phyloP scores from a whole-genome alignment of 164 flowering plant genomes.

The Magnolia kwangsiensis region DNA sequence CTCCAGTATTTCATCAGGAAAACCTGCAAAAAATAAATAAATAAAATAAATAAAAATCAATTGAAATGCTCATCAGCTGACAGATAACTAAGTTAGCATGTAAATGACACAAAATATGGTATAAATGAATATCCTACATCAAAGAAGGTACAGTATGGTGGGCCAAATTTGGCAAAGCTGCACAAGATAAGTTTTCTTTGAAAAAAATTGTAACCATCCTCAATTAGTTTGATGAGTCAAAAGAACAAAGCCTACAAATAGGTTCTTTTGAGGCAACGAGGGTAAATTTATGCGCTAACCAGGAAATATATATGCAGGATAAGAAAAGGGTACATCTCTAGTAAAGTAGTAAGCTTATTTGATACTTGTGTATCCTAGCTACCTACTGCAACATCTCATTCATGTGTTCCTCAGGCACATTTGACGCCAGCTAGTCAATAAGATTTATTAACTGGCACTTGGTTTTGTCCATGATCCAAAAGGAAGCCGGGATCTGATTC shows the following conservation, averaged over 20 bases:
- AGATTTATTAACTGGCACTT: too few species aligned
- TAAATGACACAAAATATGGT: neutral
- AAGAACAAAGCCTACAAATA: neutral
- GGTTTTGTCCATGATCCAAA: too few species aligned
- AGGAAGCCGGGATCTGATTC: neutral
- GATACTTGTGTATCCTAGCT: neutral
- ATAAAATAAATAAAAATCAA: neutral
- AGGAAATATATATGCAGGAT: neutral
- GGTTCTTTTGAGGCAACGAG: neutral
- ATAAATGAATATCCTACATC: neutral
- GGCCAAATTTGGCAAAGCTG: neutral
- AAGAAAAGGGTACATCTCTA: neutral
- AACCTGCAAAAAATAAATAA: conserved; percentile 38
- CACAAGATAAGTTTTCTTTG: neutral
- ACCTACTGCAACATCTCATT: too few species aligned
- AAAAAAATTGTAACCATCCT: neutral
- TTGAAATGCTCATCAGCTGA: neutral
- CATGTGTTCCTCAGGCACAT: too few species aligned
- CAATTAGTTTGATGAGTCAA: neutral
- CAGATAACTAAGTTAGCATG: neutral
- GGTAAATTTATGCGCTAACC: neutral
- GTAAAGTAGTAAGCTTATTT: neutral
- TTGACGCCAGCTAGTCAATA: too few species aligned
- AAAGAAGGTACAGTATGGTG: neutral
- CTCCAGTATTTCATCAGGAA: conserved; percentile 62